Percentiles rank a stretch among this genome's conserved stretches.
Evolutionary conservation across 805 yeast species (phyloP).

Genomic region (Yamadazyma sp.): DNA sequence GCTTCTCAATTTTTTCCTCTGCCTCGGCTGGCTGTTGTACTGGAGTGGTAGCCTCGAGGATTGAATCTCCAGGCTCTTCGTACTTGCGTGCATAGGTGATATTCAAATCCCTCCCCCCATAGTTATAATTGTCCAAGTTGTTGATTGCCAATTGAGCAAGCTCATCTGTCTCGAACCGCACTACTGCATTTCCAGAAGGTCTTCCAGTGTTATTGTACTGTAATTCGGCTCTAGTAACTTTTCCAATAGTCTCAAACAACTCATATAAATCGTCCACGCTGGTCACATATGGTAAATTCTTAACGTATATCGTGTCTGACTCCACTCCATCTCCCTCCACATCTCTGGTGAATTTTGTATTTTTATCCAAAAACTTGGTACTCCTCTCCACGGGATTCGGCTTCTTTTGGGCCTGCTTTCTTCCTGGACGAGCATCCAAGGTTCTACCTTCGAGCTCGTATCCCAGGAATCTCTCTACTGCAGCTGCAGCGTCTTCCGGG

Average conservation of each 20-base stretch:
- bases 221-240: slow-evolving; percentile 73
- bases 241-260: slow-evolving; percentile 80
- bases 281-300: slow-evolving; percentile 88
- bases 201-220: slow-evolving; percentile 54
- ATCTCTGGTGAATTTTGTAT: slow-evolving; percentile 63
- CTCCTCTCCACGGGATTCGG: slow-evolving; percentile 1
- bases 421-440: slow-evolving; percentile 78
- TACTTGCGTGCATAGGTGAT: slow-evolving; percentile 63
- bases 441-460: slow-evolving; percentile 71
- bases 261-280: slow-evolving; percentile 80
- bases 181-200: slow-evolving; percentile 84
- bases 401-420: slow-evolving; percentile 11
- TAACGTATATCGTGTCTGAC: slow-evolving; percentile 54
- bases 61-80: too few species aligned
- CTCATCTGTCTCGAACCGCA: slow-evolving; percentile 64
- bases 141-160: slow-evolving; percentile 73
- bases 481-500: slow-evolving; percentile 66
- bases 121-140: slow-evolving; percentile 74
- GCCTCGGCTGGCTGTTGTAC: slow-evolving; percentile 2
- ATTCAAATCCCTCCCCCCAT: slow-evolving; percentile 75
- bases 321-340: slow-evolving; percentile 61
- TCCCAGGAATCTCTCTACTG: slow-evolving; percentile 69
- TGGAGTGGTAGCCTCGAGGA: too few species aligned
- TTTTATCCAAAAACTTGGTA: slow-evolving; percentile 23
- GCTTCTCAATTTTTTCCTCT: too few species aligned